Base-by-base conservation (phyloP, 441 rosid genomes). In the Pelargonium myrrhifolium region DNA sequence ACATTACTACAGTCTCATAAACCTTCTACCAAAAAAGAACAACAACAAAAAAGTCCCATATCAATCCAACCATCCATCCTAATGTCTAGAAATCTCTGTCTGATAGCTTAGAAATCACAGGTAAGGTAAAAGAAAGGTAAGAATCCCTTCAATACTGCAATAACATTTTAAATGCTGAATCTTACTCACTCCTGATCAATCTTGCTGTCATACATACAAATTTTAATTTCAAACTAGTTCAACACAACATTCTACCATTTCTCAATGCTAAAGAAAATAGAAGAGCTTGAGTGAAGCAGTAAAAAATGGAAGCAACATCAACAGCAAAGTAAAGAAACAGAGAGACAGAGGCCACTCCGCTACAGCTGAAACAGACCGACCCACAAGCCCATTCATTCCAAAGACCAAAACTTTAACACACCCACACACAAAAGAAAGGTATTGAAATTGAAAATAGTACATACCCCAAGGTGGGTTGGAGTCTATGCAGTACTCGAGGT, bases 401-500 rank as follows among this genome's bases (percentile, higher is more conserved):
- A 21, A n/a, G 24, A 5, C 45, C 12, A 12, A 17, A 28, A 26
- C 64, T 68, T 62, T 21, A 20, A 9, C 62, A 22, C 68, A 8
- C 37, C 5, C 39, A 47, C 12, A 43, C 4, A 35, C 15, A 66
- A 64, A 11, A 11, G 21, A 21, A 74, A 49, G 3, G 59, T 64
- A 15, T 0, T 9, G n/a, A 31, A 66, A 31, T 6, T 4, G 1
- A 51, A 26, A 37, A 37, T 26, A 6, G 24, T n/a, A 43, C 78
- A 20, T 80, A 88, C 93, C 84, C 93, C 93, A 88, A 62, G 93
- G 78, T 78, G 93, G 90, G 74, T 86, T 88, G 69, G 93, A 88
- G 86, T 88, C 87, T 80, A 88, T 88, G 87, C 93, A 88, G 84
- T 88, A 88, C 69, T 88, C 89, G 51, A 88, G 93, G 89, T 88